Base-by-base conservation (phyloP, 1,139 yeast species). In the Kodamaea ohmeri region DNA sequence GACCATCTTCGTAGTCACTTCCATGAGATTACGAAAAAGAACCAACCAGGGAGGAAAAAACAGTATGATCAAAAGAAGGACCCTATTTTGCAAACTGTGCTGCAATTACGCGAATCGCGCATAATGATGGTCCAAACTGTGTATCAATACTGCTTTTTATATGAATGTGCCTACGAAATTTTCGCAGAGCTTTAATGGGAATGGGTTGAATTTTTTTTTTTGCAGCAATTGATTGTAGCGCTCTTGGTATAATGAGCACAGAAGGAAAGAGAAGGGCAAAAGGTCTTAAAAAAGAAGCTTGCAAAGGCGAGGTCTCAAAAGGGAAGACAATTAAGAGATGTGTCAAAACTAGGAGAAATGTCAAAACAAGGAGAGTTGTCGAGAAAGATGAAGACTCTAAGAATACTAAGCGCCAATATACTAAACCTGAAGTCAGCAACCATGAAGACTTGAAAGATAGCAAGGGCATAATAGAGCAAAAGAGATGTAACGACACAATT, bases 51-150 rank as follows among this genome's bases (percentile, higher is more conserved):
- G 36, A 34, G 15, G 34, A 32, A 19, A 31, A 37, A 24, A 27
- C 31, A 11, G 6, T 47, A 48, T 32, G 41, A 42, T 17, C 28
- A 26, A 11, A 32, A 31, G 25, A 20, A 38, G 7, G 71, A 67
- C 41, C 60, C 62, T 1, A 55, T 67, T 3, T 49, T 41, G 22
- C 53, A 52, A 18, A 56, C 72, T 1, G 79, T 82, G 4, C 45
- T 59, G 26, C 55, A 56, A 22, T 56, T 83, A 52, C 61, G 90
- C 38, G 58, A 65, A 27, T 75, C 75, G 45, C 60, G 90, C 36
- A 70, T 79, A 62, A 71, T 77, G 65, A 79, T 82, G 87, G 86
- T 83, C 2, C 89, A 83, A 58, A 79, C 82, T 3, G 54, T 66
- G 16, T 61, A 65, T 36, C 90, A 83, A 55, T 78, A 63, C 49